Base-by-base conservation (phyloP, 2,329 filamentous ascomycete species). In the Parascedosporium putredinis region DNA sequence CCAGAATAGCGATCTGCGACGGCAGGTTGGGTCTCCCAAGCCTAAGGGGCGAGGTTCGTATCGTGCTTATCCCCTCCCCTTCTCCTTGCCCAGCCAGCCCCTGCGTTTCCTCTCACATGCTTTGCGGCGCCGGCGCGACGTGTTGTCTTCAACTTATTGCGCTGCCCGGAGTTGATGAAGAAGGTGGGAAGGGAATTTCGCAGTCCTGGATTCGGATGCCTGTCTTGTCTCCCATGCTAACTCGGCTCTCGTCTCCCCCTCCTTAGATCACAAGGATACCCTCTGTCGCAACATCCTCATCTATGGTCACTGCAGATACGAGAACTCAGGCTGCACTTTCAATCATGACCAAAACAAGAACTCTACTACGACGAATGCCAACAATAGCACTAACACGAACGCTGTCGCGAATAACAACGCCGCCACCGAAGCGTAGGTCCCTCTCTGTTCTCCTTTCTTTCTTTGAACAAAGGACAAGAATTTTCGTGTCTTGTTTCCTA, bases 261-360 rank as follows among this genome's bases (percentile, higher is more conserved):
- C 43, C 43, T 31, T 56, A 85, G 84, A 87, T 69, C 86, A 86
- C 65, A 94, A 91, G 69, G 89, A 94, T 64, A 95, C 88, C 5
- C 77, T 91, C 51, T 96, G 89, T 69, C 84, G 89, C 62, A 95
- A 96, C 68, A 84, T 96, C 54, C 78, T 89, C 54, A 95, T 96
- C 59, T 95, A 95, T 65, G 89, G 89, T 50, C 86, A 91, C 67
- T 96, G 89, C 66, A 84, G 88, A 55, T 95, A 89, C 67, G 87
- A 94, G 70, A 88, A 94, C 62, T 84, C 87, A 69, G 88, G 87
- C 69, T 95, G 89, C 68, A 82, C 85, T 56, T 95, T 94, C 69
- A 93, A 89, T 62, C 89, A 95, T 68, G 87, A 93, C 57, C 79
- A 81, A 52, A 75, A 79, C 57, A 88, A 83, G 66, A 69, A 62